Evolutionary conservation across 352 stramenopile species (phyloP), one percentile per base, ranked within the genome.

Genomic region (Globisporangium megalacanthum): DNA sequence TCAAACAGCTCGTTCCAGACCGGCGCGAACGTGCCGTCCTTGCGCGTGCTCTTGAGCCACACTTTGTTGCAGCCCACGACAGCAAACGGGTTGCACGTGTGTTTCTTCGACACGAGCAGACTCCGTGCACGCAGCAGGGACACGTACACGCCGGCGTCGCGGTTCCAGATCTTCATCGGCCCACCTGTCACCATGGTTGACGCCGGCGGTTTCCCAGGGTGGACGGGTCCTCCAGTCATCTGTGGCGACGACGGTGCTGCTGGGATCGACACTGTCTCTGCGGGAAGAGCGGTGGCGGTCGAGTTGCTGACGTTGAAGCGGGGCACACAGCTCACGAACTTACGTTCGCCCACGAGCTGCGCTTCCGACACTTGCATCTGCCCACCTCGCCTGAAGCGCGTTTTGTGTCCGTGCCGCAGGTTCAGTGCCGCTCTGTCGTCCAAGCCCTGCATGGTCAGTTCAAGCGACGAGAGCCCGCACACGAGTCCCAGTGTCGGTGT

Each of bases 1-100:
- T 91, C 81, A 31, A 91, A 88, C 2, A 89, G 52, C 42, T 91
- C 81, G 58, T 91, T 89, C 81, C 81, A 91, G 25, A 86, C 73
- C 0, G 81, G 81, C 1, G 72, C 60, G 22, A 82, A 80, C 15
- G 75, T 77, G 5, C 75, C 81, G 35, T 91, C 81, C 50, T 84
- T 89, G 0, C 81, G 77, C 6, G 77, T 83, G 53, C 80, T 90
- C 54, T 82, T 82, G 14, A 86, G 66, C 8, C 84, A 72, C 5
- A 53, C 20, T 39, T 84, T 89, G 19, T 66, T 66, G 37, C 73
- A 83, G 11, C 77, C 72, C 5, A 91, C 52, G 5, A 89, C 68
- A 0, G 68, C 77, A 42, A 91, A 91, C n/a, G 81, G 70, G 42
- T 91, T 89, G 60, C 78, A 91, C 8, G 73, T 80, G 46, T 84